Conservation (phyloP, 23 red algal genomes). For the Gracilaria domingensis region DNA sequence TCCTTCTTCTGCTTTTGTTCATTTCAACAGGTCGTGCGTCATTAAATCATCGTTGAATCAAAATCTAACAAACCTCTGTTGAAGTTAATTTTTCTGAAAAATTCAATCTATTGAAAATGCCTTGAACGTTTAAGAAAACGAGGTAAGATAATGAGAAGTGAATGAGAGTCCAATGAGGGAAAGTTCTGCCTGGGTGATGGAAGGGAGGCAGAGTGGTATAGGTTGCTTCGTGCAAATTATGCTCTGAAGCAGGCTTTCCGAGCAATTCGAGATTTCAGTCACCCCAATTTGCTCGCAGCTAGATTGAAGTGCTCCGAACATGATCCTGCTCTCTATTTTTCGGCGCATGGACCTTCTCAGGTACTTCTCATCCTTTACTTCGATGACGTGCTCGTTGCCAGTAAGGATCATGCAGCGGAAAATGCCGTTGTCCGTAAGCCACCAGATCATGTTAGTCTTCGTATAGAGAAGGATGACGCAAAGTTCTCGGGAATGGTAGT, state of each 20-base stretch:
- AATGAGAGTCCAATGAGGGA: no score
- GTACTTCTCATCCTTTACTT: slow-evolving; percentile 1
- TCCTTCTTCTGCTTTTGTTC: no score
- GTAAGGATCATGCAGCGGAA: neutral
- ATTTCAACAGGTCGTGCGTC: no score
- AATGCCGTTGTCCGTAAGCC: neutral
- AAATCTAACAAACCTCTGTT: no score
- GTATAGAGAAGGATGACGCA: slow-evolving; percentile 33
- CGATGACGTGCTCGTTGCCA: slow-evolving; percentile 29
- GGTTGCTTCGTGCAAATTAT: slow-evolving; percentile 29
- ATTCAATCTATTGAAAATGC: no score
- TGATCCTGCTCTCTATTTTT: slow-evolving; percentile 38
- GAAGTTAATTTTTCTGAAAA: no score
- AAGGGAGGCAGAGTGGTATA: neutral
- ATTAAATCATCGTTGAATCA: no score
- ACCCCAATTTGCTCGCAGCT: neutral
- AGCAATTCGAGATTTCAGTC: neutral
- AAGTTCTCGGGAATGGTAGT: slow-evolving; percentile 35
- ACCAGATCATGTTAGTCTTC: neutral
- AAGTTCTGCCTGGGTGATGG: no score
- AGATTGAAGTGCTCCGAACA: neutral
- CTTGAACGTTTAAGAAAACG: no score
- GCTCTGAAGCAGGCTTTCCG: slow-evolving; percentile 51
- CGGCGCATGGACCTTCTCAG: neutral
- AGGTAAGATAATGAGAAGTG: no score